phyloP scores from a whole-genome alignment of 805 yeast species.

The Maudiozyma saulgeensis region DNA sequence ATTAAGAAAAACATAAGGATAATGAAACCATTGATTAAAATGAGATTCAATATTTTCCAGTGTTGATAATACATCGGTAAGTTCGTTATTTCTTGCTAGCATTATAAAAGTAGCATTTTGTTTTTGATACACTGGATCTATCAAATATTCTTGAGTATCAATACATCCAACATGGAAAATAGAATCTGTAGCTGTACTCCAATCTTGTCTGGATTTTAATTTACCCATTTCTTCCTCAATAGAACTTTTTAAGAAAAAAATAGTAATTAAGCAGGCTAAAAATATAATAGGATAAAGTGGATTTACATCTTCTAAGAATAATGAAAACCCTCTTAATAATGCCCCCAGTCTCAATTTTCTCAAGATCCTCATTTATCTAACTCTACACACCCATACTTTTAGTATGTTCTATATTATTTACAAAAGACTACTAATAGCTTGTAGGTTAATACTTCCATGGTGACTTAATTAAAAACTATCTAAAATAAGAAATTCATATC shows the following conservation, averaged over 20 bases:
- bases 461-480: no score
- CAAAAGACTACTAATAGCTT: no score
- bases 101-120: conserved; percentile 83
- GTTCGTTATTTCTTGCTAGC: conserved; percentile 71
- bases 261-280: not conserved
- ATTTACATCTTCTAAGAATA: not conserved
- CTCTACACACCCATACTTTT: no score
- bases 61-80: conserved; percentile 65
- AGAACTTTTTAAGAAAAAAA: not conserved
- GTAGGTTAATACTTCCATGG: no score
- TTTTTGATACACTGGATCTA: conserved; percentile 27
- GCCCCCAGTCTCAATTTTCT: not conserved
- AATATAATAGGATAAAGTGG: not conserved
- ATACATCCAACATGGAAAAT: conserved; percentile 53
- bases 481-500: no score
- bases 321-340: not conserved
- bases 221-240: not conserved
- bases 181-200: conserved; percentile 26
- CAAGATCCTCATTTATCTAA: no score
- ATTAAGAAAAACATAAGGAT: conserved; percentile 86
- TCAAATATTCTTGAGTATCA: conserved; percentile 33
- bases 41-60: conserved; percentile 73
- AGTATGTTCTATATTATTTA: no score
- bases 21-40: conserved; percentile 88
- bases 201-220: conserved; percentile 10